These are phyloP conservation scores for Pichia insulana DNA, from an alignment of 805 yeast genomes.

Conservation along the genomic window DNA sequence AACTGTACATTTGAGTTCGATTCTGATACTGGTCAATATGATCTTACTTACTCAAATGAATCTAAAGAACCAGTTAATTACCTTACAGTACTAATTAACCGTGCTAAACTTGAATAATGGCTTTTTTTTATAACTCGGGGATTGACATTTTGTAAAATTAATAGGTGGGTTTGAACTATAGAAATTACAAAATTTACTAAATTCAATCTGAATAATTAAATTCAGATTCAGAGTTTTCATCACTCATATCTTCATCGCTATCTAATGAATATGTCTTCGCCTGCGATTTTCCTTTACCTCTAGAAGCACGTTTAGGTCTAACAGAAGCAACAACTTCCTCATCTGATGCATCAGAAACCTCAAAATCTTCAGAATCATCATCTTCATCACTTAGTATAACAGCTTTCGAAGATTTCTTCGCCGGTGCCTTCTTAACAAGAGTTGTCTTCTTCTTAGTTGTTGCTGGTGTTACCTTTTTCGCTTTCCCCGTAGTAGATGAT, in stretches of 20 bases:
- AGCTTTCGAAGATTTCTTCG: background rate
- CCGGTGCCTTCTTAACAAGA: too few species aligned
- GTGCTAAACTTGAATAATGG: background rate
- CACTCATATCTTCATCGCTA: constrained; percentile 13
- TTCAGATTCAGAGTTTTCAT: constrained; percentile 12
- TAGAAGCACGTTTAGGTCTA: constrained; percentile 1
- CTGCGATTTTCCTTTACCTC: constrained; percentile 5
- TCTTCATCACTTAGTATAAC: constrained; percentile 3
- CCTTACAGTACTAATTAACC: constrained; percentile 6
- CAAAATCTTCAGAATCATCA: constrained; percentile 6
- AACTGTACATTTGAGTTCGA: constrained; percentile 8
- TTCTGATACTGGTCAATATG: constrained; percentile 3
- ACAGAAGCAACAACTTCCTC: constrained; percentile 4
- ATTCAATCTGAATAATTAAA: constrained; percentile 2
- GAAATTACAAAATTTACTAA: too few species aligned
- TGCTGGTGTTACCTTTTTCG: constrained; percentile 1
- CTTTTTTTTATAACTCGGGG: background rate
- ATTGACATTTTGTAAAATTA: too few species aligned
- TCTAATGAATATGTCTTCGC: constrained; percentile 14
- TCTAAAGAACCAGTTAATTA: constrained; percentile 4
- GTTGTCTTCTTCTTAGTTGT: constrained; percentile 4
- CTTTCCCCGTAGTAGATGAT: background rate
- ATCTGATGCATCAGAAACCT: constrained; percentile 9
- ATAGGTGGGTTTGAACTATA: background rate
- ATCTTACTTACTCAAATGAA: constrained; percentile 7